Percentiles rank a stretch among this genome's conserved stretches.
Conservation (phyloP, 805 yeast genomes). For the Grigorovia jiainica region DNA sequence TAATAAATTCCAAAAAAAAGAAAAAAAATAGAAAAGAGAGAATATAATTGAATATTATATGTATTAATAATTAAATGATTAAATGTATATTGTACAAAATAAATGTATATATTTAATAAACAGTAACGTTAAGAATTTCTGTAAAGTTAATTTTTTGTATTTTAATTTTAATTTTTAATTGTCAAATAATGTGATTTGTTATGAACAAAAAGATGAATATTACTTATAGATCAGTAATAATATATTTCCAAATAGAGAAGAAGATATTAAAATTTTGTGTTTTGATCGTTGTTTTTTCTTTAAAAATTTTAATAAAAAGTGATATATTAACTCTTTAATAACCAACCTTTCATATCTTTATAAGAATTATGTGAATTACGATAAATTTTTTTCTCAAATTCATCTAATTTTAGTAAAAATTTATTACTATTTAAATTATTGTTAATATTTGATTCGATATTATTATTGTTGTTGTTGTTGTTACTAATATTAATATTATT, state of each 20-base stretch:
- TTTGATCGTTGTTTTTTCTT: too few relatives aligned
- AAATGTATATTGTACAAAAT: background rate
- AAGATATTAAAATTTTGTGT: too few relatives aligned
- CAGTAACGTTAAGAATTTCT: too few relatives aligned
- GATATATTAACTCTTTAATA: conserved; percentile 7
- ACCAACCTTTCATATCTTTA: conserved; percentile 37
- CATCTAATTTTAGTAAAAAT: conserved; percentile 63
- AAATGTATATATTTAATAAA: background rate
- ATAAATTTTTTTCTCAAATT: conserved; percentile 58
- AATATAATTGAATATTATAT: too few relatives aligned
- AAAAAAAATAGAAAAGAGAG: background rate
- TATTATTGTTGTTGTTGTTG: background rate
- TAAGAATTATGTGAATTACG: conserved; percentile 43
- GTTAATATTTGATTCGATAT: too few relatives aligned
- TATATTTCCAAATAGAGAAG: too few relatives aligned
- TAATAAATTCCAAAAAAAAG: background rate
- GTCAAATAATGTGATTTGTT: too few relatives aligned
- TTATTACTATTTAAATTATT: conserved; percentile 5
- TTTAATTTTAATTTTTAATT: too few relatives aligned
- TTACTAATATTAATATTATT: background rate
- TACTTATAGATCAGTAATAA: too few relatives aligned
- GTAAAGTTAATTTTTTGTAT: too few relatives aligned
- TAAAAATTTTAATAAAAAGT: too few relatives aligned
- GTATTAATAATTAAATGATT: background rate
- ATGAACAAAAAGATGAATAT: too few relatives aligned